Conservation (phyloP, 2,329 filamentous ascomycete species). For the Furcasterigmium sp. region DNA sequence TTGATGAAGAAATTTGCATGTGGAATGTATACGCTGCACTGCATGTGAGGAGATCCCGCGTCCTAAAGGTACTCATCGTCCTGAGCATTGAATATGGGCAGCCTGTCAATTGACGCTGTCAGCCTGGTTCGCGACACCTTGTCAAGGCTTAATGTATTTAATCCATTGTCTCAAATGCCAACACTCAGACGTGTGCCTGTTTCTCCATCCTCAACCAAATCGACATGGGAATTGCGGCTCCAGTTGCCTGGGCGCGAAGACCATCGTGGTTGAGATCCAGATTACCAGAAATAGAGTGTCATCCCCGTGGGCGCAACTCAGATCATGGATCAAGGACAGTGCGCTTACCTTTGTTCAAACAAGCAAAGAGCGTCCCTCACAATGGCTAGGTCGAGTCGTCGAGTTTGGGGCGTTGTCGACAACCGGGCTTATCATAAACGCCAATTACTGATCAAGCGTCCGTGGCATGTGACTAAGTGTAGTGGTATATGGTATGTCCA, state of each 20-base stretch:
- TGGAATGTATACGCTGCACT: no score
- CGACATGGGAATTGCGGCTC: background rate
- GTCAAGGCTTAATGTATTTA: no score
- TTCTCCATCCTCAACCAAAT: constrained; percentile 13
- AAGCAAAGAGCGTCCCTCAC: background rate
- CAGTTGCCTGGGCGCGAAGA: background rate
- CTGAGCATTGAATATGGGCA: background rate
- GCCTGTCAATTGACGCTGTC: constrained; percentile 1
- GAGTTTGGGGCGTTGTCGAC: no score
- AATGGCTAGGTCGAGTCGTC: no score
- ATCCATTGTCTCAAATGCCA: no score
- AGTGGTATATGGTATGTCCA: constrained; percentile 41
- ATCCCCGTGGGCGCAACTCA: background rate
- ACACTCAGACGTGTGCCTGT: constrained; percentile 11
- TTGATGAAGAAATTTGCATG: background rate
- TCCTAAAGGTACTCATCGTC: no score
- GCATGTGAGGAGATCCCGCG: no score
- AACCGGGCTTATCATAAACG: background rate
- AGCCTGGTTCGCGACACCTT: constrained; percentile 5
- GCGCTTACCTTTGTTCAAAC: background rate
- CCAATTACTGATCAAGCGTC: background rate
- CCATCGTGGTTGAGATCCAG: constrained; percentile 13
- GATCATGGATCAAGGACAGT: no score
- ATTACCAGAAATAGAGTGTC: constrained; percentile 11
- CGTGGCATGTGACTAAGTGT: no score